Percentiles rank a stretch among this genome's conserved stretches.
phyloP scores from a whole-genome alignment of 1,139 yeast genomes.

The Kodamaea suecica region DNA sequence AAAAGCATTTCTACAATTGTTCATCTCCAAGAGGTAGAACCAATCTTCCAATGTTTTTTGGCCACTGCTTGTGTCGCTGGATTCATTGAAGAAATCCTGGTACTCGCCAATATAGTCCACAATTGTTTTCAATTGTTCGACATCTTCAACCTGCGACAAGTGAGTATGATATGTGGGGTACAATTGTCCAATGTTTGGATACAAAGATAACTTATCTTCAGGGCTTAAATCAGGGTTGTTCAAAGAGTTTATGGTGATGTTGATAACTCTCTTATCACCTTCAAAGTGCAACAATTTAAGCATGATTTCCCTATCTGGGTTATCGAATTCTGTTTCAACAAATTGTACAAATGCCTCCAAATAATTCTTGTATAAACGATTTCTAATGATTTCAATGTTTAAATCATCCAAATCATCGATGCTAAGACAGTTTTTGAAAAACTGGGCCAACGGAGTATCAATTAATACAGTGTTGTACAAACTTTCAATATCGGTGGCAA shows the following conservation, averaged over 20 bases:
- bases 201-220: constrained; percentile 65
- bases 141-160: constrained; percentile 75
- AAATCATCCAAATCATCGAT: constrained; percentile 94
- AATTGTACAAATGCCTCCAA: constrained; percentile 81
- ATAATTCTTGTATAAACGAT: constrained; percentile 87
- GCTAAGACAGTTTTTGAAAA: constrained; percentile 86
- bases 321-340: constrained; percentile 54
- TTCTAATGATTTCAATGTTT: constrained; percentile 92
- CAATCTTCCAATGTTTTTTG: constrained; percentile 79
- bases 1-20: constrained; percentile 85
- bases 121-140: constrained; percentile 74
- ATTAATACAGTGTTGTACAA: constrained; percentile 91
- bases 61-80: constrained; percentile 42
- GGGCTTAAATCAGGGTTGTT: constrained; percentile 68
- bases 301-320: constrained; percentile 86
- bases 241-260: constrained; percentile 85
- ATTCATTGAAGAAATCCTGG: constrained; percentile 65
- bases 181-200: constrained; percentile 79
- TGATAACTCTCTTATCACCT: constrained; percentile 92
- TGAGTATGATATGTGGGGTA: constrained; percentile 72
- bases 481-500: constrained; percentile 91
- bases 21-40: constrained; percentile 90
- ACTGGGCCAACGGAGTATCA: constrained; percentile 96
- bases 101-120: constrained; percentile 76
- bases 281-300: constrained; percentile 74